Conservation (phyloP, 2,329 filamentous ascomycete genomes). For the Talaromyces sp. region DNA sequence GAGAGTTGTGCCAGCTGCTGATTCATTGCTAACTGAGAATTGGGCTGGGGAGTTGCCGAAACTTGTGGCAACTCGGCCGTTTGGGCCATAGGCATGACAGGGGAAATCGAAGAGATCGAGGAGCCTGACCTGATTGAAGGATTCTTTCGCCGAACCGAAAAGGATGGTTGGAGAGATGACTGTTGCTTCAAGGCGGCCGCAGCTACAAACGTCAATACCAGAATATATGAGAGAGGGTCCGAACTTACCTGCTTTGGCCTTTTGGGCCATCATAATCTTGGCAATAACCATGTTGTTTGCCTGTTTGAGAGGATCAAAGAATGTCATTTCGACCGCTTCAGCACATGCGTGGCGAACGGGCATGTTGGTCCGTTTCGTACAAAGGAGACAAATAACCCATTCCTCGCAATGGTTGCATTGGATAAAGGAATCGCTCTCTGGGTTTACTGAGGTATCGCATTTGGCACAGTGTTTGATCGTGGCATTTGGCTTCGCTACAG, state of each 20-base stretch:
- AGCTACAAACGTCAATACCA: constrained; percentile 4
- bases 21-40: neutral
- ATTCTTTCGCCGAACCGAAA: constrained; percentile 8
- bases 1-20: neutral
- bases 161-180: constrained; percentile 11
- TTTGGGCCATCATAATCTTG: constrained; percentile 16
- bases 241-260: neutral
- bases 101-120: constrained; percentile 13
- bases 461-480: constrained; percentile 15
- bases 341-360: constrained; percentile 17
- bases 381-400: constrained; percentile 12
- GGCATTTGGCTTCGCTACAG: neutral
- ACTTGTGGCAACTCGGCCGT: neutral
- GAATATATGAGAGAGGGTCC: neutral
- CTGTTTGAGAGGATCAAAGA: constrained; percentile 16
- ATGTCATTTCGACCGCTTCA: constrained; percentile 18
- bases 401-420: constrained; percentile 18
- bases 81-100: neutral
- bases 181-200: neutral
- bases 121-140: constrained; percentile 12
- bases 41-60: neutral
- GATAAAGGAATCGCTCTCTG: constrained; percentile 10
- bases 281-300: constrained; percentile 6
- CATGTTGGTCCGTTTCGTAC: constrained; percentile 19
- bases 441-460: constrained; percentile 12